Base-by-base conservation (phyloP, 2,329 filamentous ascomycete species). In the Alternaria ventricosa region DNA sequence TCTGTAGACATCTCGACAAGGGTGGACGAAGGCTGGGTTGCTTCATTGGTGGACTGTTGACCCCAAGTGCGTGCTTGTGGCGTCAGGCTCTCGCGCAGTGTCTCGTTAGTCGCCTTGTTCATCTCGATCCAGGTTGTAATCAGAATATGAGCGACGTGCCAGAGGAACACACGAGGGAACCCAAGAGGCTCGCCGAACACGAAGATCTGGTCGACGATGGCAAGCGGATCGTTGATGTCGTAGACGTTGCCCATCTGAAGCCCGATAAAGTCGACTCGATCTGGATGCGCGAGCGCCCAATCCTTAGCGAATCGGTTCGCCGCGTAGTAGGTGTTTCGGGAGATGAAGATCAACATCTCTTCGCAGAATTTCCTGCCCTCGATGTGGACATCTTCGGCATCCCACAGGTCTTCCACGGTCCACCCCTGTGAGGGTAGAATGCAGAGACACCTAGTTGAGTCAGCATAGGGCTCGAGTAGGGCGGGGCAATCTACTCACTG, bases 341-440 rank as follows among this genome's bases (percentile, higher is more conserved):
- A 66, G 43, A 81, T 74, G 66, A 73, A 74, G 6, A 55, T 55
- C 15, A 81, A 65, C 5, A 77, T 69, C 44, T 73, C 58, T n/a
- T 68, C 43, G 44, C 77, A 75, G 47, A 77, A 78, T 2, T 43
- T n/a, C 11, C 66, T 61, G 3, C 67, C 64, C n/a, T 80, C 73
- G 9, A 76, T n/a, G 33, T 77, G 70, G 22, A 80, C 74, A 41
- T 80, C 78, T 60, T 64, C 47, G 9, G 64, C 61, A 49, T 80
- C 78, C 74, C 76, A 81, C 9, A 80, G 69, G 55, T 81, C 78
- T 28, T 68, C 30, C 10, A 79, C 73, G 7, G 51, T 60, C 69
- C 70, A 78, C 8, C 65, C 67, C 44, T 65, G 55, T 8, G 63
- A 53, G 5, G 76, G 74, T 41, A 78, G 75, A 54, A 79, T 73